Conservation (phyloP, 306 rosid species). For the Pyrus bretschneideri region DNA sequence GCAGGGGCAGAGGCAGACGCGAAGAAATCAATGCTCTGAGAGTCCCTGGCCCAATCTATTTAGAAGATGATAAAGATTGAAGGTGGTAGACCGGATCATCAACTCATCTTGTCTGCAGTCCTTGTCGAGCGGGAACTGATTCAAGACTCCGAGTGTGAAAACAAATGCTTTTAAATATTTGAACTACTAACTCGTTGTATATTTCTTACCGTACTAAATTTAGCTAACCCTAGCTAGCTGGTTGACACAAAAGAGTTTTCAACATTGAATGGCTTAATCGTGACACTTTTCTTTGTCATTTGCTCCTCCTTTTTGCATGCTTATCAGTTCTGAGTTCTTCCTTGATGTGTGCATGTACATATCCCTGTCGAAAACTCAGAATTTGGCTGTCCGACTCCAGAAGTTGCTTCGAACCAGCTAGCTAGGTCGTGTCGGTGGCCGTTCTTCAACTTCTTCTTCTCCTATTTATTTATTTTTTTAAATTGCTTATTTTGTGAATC, state of each 20-base stretch:
- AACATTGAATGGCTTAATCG: not conserved
- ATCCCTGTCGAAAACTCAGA: conserved; percentile 5
- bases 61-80: not conserved
- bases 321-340: conserved; percentile 28
- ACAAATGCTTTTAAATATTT: no score
- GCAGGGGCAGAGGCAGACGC: not conserved
- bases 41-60: not conserved
- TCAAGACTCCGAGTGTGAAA: not conserved
- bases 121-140: not conserved
- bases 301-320: conserved; percentile 14
- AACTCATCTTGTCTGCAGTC: not conserved
- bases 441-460: not conserved
- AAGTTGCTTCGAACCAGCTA: not conserved
- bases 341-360: not conserved
- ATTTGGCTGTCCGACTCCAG: not conserved
- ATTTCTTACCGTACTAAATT: not conserved
- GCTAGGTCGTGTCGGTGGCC: not conserved
- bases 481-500: not conserved
- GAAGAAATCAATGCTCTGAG: not conserved
- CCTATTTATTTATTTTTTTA: no score
- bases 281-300: conserved; percentile 20
- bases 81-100: not conserved
- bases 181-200: not conserved
- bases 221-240: not conserved
- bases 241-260: not conserved